These are phyloP conservation scores for Solanum appendiculatum DNA, from an alignment of 257 asterid species.

Conservation along the genomic window DNA sequence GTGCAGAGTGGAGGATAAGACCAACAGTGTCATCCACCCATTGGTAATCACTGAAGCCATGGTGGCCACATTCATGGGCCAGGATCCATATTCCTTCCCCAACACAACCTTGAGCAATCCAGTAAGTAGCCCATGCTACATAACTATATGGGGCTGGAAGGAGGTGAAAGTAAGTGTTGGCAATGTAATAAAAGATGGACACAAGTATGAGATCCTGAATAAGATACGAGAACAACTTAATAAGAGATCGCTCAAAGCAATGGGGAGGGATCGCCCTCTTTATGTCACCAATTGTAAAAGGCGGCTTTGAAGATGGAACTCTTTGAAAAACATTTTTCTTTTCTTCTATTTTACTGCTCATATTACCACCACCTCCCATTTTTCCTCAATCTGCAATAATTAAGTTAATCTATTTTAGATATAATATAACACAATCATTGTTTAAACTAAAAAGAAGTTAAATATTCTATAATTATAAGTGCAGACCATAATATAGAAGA, in stretches of 20 bases:
- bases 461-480: too few species aligned
- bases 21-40: constrained; percentile 10
- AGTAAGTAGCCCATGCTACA: background rate
- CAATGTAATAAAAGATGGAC: background rate
- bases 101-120: constrained; percentile 11
- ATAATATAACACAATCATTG: too few species aligned
- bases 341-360: too few species aligned
- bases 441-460: too few species aligned
- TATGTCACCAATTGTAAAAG: background rate
- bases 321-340: background rate
- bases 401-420: too few species aligned
- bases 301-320: background rate
- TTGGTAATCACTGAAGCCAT: constrained; percentile 9
- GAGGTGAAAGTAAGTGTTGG: background rate
- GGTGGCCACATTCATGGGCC: background rate
- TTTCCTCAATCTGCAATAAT: too few species aligned
- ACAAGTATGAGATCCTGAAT: background rate
- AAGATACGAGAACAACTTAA: background rate
- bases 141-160: background rate
- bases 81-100: constrained; percentile 3
- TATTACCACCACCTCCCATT: too few species aligned
- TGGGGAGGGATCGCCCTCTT: background rate
- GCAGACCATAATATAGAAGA: too few species aligned
- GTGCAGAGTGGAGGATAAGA: constrained; percentile 1
- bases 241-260: background rate